Base-by-base conservation (phyloP, 2,329 filamentous ascomycete genomes). In the Fusarium fracticaudum region DNA sequence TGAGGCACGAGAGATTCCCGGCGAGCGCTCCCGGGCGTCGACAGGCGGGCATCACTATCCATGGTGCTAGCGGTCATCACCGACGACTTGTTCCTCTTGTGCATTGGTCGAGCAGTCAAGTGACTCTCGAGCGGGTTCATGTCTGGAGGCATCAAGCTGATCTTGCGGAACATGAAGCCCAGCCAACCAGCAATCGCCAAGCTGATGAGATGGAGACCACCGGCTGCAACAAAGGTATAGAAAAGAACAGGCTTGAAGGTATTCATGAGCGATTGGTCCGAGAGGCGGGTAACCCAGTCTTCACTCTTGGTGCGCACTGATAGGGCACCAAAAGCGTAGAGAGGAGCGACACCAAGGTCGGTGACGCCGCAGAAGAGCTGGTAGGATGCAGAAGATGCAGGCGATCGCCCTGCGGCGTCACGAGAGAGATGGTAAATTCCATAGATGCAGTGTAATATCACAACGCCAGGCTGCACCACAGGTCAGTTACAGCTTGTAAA, bases 91-190 rank as follows among this genome's bases (percentile, higher is more conserved):
- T 93, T 95, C 79, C 93, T 90, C 86, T 95, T 95, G 83, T 97
- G 94, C 55, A 78, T 79, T 65, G 83, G 85, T 31, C 92, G 90
- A 17, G 94, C 91, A 3, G 95, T 98, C 66, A 97, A 85, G 78
- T 96, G 92, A 74, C 93, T 91, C 80, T 98, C 95, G 20, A 98
- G 87, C 4, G 96, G 96, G 80, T 98, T 98, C 93, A 98, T 94
- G 79, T 98, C 96, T 1, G 96, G 95, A 11, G 96, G 96, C 81
- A 98, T 88, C 26, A 88, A 86, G 10, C 91, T 87, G 77, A 98
- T 98, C 79, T 93, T 92, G 45, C 92, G 90, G 89, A 98, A 98
- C 76, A 93, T 89, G 60, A 93, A 81, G 22, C 91, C 90, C 33
- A 98, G 86, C 84, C 93, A 98, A 38, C 94, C 80, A 10, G 94